Evolutionary conservation across 805 yeast genomes (phyloP).

Genomic region (Yarrowia phangngaensis): DNA sequence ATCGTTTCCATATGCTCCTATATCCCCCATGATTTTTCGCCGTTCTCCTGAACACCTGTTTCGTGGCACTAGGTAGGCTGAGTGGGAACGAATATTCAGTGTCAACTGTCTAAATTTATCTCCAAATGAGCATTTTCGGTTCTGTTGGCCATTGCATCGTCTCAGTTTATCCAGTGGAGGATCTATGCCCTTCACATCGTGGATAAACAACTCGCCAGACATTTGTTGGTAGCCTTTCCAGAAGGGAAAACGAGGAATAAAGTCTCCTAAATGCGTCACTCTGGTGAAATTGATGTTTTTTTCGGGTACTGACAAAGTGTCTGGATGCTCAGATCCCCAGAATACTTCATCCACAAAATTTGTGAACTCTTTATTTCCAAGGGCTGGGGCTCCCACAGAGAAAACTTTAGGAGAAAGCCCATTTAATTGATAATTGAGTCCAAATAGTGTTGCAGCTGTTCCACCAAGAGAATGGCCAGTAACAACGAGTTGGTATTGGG

Average conservation of each 20-base stretch:
- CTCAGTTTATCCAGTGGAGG: neutral
- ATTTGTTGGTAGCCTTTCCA: conserved; percentile 24
- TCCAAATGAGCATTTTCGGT: conserved; percentile 9
- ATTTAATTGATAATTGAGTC: conserved; percentile 8
- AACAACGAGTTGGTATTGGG: neutral
- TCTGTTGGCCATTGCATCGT: conserved; percentile 14
- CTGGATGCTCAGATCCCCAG: conserved; percentile 11
- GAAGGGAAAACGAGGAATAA: conserved; percentile 10
- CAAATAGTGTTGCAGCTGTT: conserved; percentile 10
- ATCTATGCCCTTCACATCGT: conserved; percentile 6
- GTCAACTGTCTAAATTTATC: conserved; percentile 17
- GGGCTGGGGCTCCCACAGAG: conserved; percentile 5
- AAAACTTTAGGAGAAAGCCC: conserved; percentile 1
- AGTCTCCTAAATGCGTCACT: conserved; percentile 10
- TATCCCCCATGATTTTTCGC: neutral
- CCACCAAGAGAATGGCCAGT: conserved; percentile 16
- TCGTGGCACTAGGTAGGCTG: conserved; percentile 20
- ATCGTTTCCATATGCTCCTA: neutral
- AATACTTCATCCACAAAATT: conserved; percentile 13
- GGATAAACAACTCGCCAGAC: conserved; percentile 16
- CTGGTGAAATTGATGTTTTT: neutral
- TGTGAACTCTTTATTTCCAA: conserved; percentile 12
- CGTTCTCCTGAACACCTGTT: conserved; percentile 15
- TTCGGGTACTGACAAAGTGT: conserved; percentile 2
- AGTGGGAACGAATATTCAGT: conserved; percentile 15